These are phyloP conservation scores for Talaromyces funiculosus DNA, from an alignment of 2,329 filamentous ascomycete species.

Conservation along the genomic window DNA sequence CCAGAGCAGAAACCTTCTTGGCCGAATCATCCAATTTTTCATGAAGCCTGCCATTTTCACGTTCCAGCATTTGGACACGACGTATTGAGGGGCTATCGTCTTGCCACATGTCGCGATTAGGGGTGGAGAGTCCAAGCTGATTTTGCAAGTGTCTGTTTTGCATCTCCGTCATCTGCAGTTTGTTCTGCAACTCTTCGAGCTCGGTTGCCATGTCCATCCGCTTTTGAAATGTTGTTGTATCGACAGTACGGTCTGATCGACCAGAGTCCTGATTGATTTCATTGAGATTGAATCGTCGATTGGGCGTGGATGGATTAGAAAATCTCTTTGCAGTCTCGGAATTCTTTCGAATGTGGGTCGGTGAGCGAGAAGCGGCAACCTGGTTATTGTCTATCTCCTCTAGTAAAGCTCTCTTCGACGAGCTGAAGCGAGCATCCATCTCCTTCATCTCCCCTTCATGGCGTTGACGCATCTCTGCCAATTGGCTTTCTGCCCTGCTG, in stretches of 20 bases:
- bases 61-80: slow-evolving; percentile 84
- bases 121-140: slow-evolving; percentile 68
- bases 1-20: slow-evolving; percentile 84
- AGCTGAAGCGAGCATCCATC: slow-evolving; percentile 54
- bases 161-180: slow-evolving; percentile 90
- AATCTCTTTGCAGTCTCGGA: slow-evolving; percentile 57
- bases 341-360: slow-evolving; percentile 61
- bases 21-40: slow-evolving; percentile 91
- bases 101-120: slow-evolving; percentile 55
- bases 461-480: slow-evolving; percentile 69
- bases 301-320: slow-evolving; percentile 73
- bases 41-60: slow-evolving; percentile 84
- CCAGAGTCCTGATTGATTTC: slow-evolving; percentile 65
- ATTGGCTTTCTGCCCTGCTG: slow-evolving; percentile 72
- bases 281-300: slow-evolving; percentile 62
- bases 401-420: slow-evolving; percentile 66
- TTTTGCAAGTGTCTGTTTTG: slow-evolving; percentile 88
- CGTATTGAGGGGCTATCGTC: slow-evolving; percentile 74
- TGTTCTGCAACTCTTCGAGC: slow-evolving; percentile 86
- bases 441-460: slow-evolving; percentile 67
- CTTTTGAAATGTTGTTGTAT: slow-evolving; percentile 77
- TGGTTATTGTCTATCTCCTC: slow-evolving; percentile 87
- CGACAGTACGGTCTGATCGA: slow-evolving; percentile 77
- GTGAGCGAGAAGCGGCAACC: slow-evolving; percentile 65
- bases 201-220: slow-evolving; percentile 88